These are phyloP conservation scores for Trichoderma guizhouense DNA, from an alignment of 2,329 filamentous ascomycete species.

Conservation along the genomic window DNA sequence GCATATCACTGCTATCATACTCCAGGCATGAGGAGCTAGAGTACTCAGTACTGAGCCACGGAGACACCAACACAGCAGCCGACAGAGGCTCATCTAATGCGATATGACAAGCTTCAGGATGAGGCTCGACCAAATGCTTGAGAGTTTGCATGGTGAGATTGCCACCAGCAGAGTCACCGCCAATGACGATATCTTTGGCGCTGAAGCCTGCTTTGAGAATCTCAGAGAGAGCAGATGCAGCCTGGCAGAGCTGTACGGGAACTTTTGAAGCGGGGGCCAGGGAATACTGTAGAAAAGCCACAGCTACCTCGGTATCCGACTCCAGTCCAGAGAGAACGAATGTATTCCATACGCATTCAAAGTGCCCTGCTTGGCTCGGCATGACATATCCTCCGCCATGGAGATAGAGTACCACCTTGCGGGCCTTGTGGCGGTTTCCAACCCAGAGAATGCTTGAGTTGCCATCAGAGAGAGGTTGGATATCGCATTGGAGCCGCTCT, in stretches of 20 bases:
- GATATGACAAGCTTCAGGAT: constrained; percentile 24
- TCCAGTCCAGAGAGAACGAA: constrained; percentile 24
- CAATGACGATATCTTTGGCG: constrained; percentile 33
- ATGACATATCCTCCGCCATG: constrained; percentile 30
- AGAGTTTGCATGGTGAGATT: constrained; percentile 34
- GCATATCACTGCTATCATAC: constrained; percentile 34
- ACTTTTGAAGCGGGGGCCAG: constrained; percentile 30
- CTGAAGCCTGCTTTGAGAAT: constrained; percentile 30
- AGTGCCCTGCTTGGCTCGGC: constrained; percentile 25
- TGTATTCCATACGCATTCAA: constrained; percentile 29
- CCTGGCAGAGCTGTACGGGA: constrained; percentile 33
- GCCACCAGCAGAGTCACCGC: constrained; percentile 38
- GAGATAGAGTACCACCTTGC: constrained; percentile 30
- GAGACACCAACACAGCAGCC: constrained; percentile 34
- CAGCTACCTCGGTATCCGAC: constrained; percentile 26
- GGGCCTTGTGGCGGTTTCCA: constrained; percentile 27
- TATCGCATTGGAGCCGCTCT: constrained; percentile 20
- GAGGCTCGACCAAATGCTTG: constrained; percentile 33
- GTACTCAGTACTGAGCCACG: constrained; percentile 28
- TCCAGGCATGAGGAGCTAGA: constrained; percentile 25
- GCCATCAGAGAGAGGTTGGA: constrained; percentile 22
- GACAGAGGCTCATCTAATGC: constrained; percentile 27
- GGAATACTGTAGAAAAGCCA: constrained; percentile 36
- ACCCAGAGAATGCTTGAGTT: constrained; percentile 28
- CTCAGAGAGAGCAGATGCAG: constrained; percentile 30